Base-by-base conservation (phyloP, 208 protist genomes). In the Trypanosoma melophagium region DNA sequence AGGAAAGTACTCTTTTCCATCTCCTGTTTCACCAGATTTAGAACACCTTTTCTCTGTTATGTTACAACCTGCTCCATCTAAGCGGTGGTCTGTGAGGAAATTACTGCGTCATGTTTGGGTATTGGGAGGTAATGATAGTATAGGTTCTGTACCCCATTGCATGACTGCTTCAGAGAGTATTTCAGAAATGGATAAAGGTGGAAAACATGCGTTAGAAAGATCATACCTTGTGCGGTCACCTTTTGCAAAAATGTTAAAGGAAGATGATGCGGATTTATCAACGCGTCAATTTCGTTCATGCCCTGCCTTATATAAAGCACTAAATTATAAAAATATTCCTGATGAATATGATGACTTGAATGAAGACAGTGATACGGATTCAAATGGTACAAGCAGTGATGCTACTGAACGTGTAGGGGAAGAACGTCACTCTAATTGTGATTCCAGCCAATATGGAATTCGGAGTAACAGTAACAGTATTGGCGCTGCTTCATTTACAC, bases 11-110 rank as follows among this genome's bases (percentile, higher is more conserved):
- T 62, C 62, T 13, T 76, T 90, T 53, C 93, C 96, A 1, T 51
- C 42, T 0, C 64, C 62, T 17, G 84, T 97, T 8, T 74, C 83
- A 7, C 21, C 73, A 1, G 28, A 25, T 8, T 66, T 84, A 10
- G 75, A 85, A 53, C 79, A 93, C 53, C 72, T 95, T 8, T 69
- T 94, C 50, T 75, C 50, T 22, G 71, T 76, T 54, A 96, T 97
- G 76, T 74, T 98, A 10, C 66, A 86, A 9, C 68, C 82, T 5
- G 77, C 92, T 59, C 83, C 93, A 16, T 28, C 12, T 0, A 74
- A 87, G 69, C 79, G 96, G 21, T 90, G 85, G 80, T 81, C 90
- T 22, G 74, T 97, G 31, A 79, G 73, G 38, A 76, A 97, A 71
- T 73, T 98, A 45, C 71, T 89, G 62, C 52, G 71, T 31, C 87